Evolutionary conservation across 306 rosid genomes (phyloP).

Genomic region (Benincasa hispida): DNA sequence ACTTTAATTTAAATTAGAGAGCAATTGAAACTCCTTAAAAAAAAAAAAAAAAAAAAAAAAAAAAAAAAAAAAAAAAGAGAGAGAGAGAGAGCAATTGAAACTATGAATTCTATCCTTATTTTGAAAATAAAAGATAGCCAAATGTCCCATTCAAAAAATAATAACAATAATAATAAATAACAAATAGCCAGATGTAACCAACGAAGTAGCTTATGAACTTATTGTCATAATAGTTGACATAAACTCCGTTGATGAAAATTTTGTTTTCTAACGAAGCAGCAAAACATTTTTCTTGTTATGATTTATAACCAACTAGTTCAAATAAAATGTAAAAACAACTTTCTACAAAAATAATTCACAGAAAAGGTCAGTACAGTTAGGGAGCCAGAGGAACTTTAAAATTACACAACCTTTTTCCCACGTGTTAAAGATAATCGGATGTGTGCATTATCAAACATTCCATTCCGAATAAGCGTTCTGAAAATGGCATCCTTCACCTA

Average conservation of each 20-base stretch:
- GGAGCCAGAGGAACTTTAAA: neutral
- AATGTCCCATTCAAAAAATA: neutral
- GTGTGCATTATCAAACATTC: constrained; percentile 76
- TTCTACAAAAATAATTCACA: neutral
- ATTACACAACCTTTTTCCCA: constrained; percentile 52
- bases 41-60: too few species aligned
- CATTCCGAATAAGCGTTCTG: constrained; percentile 59
- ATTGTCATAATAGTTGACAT: neutral
- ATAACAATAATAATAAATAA: too few species aligned
- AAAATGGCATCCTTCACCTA: constrained; percentile 81
- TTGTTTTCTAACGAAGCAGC: neutral
- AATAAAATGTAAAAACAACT: neutral
- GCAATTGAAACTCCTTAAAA: neutral
- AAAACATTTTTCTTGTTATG: neutral
- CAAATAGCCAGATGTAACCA: too few species aligned
- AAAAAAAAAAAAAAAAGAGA: too few species aligned
- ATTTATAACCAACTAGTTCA: neutral
- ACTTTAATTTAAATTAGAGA: neutral
- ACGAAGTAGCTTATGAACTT: neutral
- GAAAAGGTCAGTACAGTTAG: neutral
- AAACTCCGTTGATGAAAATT: neutral
- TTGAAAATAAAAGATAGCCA: neutral
- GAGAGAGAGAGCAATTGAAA: too few species aligned
- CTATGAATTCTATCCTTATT: neutral
- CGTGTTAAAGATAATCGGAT: constrained; percentile 70